Evolutionary conservation across 106 monocot genomes (phyloP), one percentile per base, ranked within the genome.

Genomic region (Platanthera guangdongensis): DNA sequence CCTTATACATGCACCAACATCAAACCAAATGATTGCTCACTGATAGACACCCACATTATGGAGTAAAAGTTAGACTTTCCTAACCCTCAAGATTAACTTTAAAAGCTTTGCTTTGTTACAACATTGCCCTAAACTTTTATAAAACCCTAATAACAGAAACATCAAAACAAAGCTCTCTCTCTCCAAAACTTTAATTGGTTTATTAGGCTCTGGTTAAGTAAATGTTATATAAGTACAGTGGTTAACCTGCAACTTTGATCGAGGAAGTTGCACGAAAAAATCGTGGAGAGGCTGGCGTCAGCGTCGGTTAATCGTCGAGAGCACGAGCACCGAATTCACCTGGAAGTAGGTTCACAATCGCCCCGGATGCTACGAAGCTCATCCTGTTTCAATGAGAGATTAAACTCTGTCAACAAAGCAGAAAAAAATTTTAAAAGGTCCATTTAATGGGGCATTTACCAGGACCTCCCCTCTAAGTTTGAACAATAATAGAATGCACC

Each of bases 141-240:
- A 60, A 60, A 19, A 6, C 21, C 59, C 21, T 19, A 60, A n/a
- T 4, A 55, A 18, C 21, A 60, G 21, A 60, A 6, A 60, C 9
- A 39, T 2, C 3, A 39, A 39, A 39, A 39, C 59, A 60, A 22
- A 60, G 59, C 59, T 60, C 59, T 60, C 59, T 60, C 59, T 60
- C 32, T 12, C 65, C 65, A 65, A 65, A 30, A 65, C 65, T 32
- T 30, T 65, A 65, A 32, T 30, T 65, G 65, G 65, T 65, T 65
- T 65, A 65, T 65, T 65, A 65, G 32, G 65, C 65, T 65, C 32
- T 32, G 9, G 4, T 65, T 32, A 65, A 10, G 32, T 65, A 65
- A 65, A 65, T 65, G 12, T 30, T 65, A 65, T 30, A 65, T 30
- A 65, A 32, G 47, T 70, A 70, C 15, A 70, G 15, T 70, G 70